A percentile compares a stretch with the other conserved stretches of the same genome.
Conservation (phyloP, 768 basidiomycete genomes). For the Amanita molliuscula region DNA sequence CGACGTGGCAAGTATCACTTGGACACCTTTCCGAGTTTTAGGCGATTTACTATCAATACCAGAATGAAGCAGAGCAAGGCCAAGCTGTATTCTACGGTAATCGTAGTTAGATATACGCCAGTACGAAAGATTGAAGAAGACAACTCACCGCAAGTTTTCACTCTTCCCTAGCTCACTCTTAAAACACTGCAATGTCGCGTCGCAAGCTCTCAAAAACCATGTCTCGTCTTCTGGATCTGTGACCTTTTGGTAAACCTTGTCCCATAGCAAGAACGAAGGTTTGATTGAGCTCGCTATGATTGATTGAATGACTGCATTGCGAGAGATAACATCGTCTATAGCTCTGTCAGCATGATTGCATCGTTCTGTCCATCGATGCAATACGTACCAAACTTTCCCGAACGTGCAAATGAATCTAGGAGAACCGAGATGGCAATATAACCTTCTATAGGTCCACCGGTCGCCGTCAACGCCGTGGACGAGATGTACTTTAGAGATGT, state of each 20-base stretch:
- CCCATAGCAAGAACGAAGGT: conserved; percentile 81
- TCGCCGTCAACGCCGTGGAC: conserved; percentile 45
- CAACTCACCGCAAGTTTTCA: conserved; percentile 41
- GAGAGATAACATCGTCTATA: conserved; percentile 34
- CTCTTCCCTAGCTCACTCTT: conserved; percentile 40
- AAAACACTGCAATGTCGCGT: conserved; percentile 38
- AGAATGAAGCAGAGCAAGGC: conserved; percentile 59
- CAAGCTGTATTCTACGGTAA: conserved; percentile 43
- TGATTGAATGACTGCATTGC: conserved; percentile 35
- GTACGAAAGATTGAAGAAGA: background rate
- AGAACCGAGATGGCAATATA: conserved; percentile 67
- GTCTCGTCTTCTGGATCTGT: conserved; percentile 48
- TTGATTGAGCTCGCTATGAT: conserved; percentile 46
- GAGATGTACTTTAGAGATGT: conserved; percentile 55
- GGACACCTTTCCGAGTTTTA: conserved; percentile 39
- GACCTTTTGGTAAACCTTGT: conserved; percentile 76
- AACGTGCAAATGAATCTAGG: conserved; percentile 46
- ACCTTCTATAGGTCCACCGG: conserved; percentile 71
- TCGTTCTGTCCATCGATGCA: background rate
- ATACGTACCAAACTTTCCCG: conserved; percentile 43
- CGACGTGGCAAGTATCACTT: conserved; percentile 29
- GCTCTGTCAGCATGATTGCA: conserved; percentile 1
- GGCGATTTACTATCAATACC: conserved; percentile 48
- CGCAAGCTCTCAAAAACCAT: conserved; percentile 67
- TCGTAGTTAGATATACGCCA: too few relatives aligned